Conservation (phyloP, 371 early-diverging fungal genomes). For the Rhizomucor pusillus region DNA sequence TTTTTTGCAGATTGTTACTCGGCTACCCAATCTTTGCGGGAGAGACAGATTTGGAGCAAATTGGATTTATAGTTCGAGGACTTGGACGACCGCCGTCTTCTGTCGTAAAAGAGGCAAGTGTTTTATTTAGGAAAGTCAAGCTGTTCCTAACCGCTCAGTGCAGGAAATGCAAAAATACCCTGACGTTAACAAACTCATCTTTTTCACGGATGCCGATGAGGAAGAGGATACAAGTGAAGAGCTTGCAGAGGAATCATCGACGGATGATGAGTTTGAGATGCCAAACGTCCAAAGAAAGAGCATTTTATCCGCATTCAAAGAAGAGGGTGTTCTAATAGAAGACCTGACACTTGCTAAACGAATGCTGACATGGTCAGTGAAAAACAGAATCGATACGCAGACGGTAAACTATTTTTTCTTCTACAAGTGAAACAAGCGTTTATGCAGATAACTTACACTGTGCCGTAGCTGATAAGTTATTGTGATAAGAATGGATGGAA, state of each 20-base stretch:
- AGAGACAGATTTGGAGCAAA: constrained; percentile 42
- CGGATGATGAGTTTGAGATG: not conserved
- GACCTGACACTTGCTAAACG: constrained; percentile 9
- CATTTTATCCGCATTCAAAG: too few species aligned
- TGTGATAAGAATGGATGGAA: too few species aligned
- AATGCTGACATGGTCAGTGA: constrained; percentile 38
- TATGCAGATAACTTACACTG: not conserved
- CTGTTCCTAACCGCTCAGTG: not conserved
- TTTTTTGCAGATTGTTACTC: constrained; percentile 27
- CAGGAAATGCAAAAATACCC: constrained; percentile 42
- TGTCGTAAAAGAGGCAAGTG: constrained; percentile 21
- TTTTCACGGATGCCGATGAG: constrained; percentile 24
- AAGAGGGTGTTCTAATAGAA: not conserved
- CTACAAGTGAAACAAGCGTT: not conserved
- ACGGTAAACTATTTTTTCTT: constrained; percentile 11
- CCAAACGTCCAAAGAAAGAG: too few species aligned
- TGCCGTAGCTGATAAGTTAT: too few species aligned
- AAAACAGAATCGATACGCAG: constrained; percentile 18
- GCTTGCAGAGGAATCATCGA: constrained; percentile 11
- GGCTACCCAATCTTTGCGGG: constrained; percentile 37
- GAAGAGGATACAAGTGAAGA: constrained; percentile 20
- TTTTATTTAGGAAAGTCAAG: not conserved
- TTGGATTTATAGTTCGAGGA: constrained; percentile 33
- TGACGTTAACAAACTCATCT: constrained; percentile 39
- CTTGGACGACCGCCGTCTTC: constrained; percentile 29